Conservation (phyloP, 306 rosid genomes). For the Citrullus colocynthis region DNA sequence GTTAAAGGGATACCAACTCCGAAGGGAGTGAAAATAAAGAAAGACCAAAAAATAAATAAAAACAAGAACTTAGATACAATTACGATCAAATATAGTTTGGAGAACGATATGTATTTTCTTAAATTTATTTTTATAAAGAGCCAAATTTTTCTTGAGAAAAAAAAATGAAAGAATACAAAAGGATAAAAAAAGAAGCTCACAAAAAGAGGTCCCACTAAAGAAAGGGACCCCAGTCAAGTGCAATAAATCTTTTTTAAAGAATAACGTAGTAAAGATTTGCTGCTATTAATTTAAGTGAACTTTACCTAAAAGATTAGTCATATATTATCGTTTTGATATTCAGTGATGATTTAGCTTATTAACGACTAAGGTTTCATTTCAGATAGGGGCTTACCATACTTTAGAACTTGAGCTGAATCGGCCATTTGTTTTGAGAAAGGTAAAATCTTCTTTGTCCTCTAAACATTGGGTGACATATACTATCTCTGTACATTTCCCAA, state of each 20-base stretch:
- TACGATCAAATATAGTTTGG: background rate
- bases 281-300: background rate
- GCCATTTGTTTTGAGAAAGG: constrained; percentile 94
- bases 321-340: background rate
- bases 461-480: background rate
- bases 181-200: too few species aligned
- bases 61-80: background rate
- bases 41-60: too few species aligned
- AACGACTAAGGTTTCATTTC: constrained; percentile 12
- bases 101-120: too few species aligned
- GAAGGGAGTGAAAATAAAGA: background rate
- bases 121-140: too few species aligned
- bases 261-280: background rate
- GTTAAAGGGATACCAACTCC: background rate
- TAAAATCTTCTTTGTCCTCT: constrained; percentile 1
- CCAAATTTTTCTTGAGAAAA: background rate
- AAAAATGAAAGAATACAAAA: background rate
- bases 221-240: background rate
- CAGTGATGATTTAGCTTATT: constrained; percentile 8
- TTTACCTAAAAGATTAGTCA: background rate
- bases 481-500: background rate
- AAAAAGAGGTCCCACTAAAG: background rate
- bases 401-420: constrained; percentile 87
- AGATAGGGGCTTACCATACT: constrained; percentile 94
- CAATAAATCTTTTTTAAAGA: too few species aligned